Base-by-base conservation (phyloP, 768 basidiomycete genomes). In the Tephrocybe sp. region DNA sequence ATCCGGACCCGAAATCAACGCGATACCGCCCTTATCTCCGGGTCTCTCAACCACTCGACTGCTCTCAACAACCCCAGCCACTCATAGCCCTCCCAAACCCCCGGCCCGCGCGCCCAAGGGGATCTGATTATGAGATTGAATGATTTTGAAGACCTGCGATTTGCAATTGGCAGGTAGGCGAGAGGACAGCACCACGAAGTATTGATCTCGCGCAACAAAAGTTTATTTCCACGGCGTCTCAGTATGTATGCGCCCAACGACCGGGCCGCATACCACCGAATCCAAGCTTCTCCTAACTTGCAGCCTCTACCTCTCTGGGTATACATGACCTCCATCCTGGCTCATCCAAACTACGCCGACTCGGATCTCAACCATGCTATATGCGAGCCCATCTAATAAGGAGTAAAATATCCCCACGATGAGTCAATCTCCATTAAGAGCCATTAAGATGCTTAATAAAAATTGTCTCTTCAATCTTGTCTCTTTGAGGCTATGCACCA, bases 1-100 rank as follows among this genome's bases (percentile, higher is more conserved):
- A 34, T 42, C 16, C 52, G 52, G 56, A 27, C 49, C 56, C 56
- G 52, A 57, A 49, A 54, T 51, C 52, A 51, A 31, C 49, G 56
- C 42, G 49, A 31, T 33, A 29, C 12, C 42, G 29, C n/a, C 21
- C 45, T 56, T 47, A 56, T 40, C 54, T 44, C 54, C 54, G 54
- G 25, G 29, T 42, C 22, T 19, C 25, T 36, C 24, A 15, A 36
- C 29, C 9, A 21, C 6, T 34, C 13, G 16, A 19, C 19, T 21
- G 21, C 8, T 23, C 45, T 23, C 12, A 21, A 7, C 12, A 23
- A 34, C 9, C 7, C 15, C 33, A 34, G 27, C 11, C 27, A 5
- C 27, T 29, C 11, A n/a, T 11, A 29, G 27, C 33, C 15, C 11
- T 34, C 13, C 33, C 33, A 34, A 34, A 34, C 33, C 15, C 27